A percentile compares a stretch with the other conserved stretches of the same genome.
These are phyloP conservation scores for Grigorovia humatica DNA, from an alignment of 805 yeast genomes.

Conservation along the genomic window DNA sequence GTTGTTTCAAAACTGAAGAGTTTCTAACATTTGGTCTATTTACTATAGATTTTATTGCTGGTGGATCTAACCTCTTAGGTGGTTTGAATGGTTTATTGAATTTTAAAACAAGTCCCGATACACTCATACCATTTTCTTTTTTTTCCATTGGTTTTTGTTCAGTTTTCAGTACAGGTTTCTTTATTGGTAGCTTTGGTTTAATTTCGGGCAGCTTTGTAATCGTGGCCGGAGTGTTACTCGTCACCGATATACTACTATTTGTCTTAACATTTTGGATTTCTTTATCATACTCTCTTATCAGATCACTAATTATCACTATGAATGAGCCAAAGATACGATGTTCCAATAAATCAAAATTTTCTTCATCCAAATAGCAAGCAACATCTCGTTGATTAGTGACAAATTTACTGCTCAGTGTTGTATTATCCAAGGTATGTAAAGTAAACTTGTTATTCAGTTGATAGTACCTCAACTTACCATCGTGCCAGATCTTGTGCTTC, in stretches of 20 bases:
- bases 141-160: neutral
- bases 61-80: constrained; percentile 12
- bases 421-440: constrained; percentile 16
- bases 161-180: neutral
- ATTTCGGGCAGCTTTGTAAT: too few relatives aligned
- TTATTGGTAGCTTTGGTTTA: neutral
- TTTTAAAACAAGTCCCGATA: constrained; percentile 15
- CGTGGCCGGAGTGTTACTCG: too few relatives aligned
- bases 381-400: constrained; percentile 18
- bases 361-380: constrained; percentile 11
- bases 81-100: constrained; percentile 24
- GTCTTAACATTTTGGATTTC: constrained; percentile 9
- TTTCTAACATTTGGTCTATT: constrained; percentile 10
- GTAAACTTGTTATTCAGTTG: constrained; percentile 15
- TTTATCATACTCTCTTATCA: constrained; percentile 10
- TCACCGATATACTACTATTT: neutral
- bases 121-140: neutral
- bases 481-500: constrained; percentile 29
- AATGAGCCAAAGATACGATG: constrained; percentile 21
- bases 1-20: neutral
- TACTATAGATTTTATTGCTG: neutral
- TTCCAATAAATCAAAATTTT: constrained; percentile 17
- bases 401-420: constrained; percentile 16
- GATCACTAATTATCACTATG: constrained; percentile 17
- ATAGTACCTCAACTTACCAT: constrained; percentile 22